Evolutionary conservation across 2,329 filamentous ascomycete genomes (phyloP), one percentile per base, ranked within the genome.

Genomic region (Penicillium hordei): DNA sequence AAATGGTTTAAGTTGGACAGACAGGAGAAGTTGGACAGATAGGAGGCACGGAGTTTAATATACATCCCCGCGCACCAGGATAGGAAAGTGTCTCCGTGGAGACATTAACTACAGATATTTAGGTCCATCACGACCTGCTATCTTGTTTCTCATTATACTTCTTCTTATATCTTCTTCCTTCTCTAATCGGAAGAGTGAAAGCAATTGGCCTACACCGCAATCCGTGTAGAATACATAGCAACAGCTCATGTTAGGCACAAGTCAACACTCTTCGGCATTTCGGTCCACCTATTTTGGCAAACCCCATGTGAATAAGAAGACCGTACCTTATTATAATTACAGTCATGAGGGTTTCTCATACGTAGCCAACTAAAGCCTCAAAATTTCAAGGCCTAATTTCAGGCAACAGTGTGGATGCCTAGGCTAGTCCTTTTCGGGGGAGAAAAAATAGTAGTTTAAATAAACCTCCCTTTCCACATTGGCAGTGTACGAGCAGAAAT

Each of bases 41-140:
- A 21, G 17, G 13, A 31, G 10, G 4, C 15, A 2, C 1, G n/a
- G 36, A 19, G n/a, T 51, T 43, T 44, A 51, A 52, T 52, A 44
- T 51, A 43, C n/a, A 38, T 36, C 48, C 40, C 40, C 40, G 39
- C 39, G 48, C 19, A 38, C 54, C 33, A 36, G 21, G 17, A 44
- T 33, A 52, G 54, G 54, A 31, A 56, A 39, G 48, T 45, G n/a
- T 33, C 27, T 52, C 54, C 48, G 33, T 6, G 48, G 48, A 52
- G 48, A 56, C 19, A 33, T 10, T 29, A 39, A 21, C n/a, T 0
- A 7, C 4, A 6, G 21, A 17, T 1, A 23, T 33, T 48, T 21
- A n/a, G 19, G 29, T 9, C 19, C 5, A 17, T 23, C 19, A 34
- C 19, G 13, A 23, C 29, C 12, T 34, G 29, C 1, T 17, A 12